Base-by-base conservation (phyloP, 1,284 basidiomycete genomes). In the Ganoderma lucidum region DNA sequence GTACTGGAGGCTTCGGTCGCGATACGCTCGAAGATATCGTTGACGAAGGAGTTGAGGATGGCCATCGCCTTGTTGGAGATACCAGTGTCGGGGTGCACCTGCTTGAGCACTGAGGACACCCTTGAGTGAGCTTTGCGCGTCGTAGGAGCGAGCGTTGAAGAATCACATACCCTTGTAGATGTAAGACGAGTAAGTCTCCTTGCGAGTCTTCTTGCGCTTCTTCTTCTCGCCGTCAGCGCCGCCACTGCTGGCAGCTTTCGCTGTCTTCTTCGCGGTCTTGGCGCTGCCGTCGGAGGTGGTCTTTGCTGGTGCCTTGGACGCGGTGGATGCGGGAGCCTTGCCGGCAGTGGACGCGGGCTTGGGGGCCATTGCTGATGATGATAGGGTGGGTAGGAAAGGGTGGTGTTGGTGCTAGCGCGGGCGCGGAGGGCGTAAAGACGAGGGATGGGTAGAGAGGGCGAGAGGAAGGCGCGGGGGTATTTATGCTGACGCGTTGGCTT, bases 1-100 rank as follows among this genome's bases (percentile, higher is more conserved):
- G 76, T 70, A 91, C 88, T 95, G 74, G 93, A 94, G 14, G 94
- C 95, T 81, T 98, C 96, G 53, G 88, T 89, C 15, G 96, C 96
- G 77, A 97, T 96, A 64, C 95, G 92, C 84, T 97, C 96, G 76
- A 97, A 97, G 83, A 97, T 95, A 76, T 96, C 95, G 75, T 95
- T 95, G 78, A 96, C 94, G 73, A 96, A 96, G 63, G 93, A 95
- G 89, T 97, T 97, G 58, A 98, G 84, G 79, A 98, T 94, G 69
- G 92, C 90, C 96, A 98, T 98, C 51, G 96, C 96, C 87, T 97
- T 98, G 90, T 97, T 97, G 72, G 94, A 93, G 82, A 97, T 97
- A 90, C 96, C 96, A 74, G 95, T 97, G 80, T 98, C 96, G 68
- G 96, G 96, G 86, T 98, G 96, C 72, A 98, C 96, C 80, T 96